phyloP scores from a whole-genome alignment of 2,329 filamentous ascomycete genomes.

The Hypoxylon sp. region DNA sequence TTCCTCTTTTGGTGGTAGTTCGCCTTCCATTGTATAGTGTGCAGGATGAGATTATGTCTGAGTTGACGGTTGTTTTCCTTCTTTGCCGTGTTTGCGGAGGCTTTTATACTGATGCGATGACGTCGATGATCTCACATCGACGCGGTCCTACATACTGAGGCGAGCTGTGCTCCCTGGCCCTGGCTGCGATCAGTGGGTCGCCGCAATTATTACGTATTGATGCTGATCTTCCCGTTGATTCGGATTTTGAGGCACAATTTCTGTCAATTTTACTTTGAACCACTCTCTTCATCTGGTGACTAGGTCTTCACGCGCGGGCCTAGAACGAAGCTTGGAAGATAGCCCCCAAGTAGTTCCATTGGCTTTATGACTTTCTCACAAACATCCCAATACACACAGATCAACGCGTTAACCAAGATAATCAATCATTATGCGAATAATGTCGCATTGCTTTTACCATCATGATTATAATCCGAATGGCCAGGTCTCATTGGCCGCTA shows the following conservation, averaged over 20 bases:
- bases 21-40: constrained; percentile 18
- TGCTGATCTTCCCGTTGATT: not conserved
- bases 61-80: not conserved
- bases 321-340: too few relatives aligned
- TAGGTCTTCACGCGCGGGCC: too few relatives aligned
- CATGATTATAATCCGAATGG: not conserved
- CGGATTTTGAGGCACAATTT: not conserved
- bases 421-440: too few relatives aligned
- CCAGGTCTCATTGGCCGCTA: not conserved
- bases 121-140: constrained; percentile 21
- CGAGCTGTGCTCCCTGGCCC: not conserved
- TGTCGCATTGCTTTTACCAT: too few relatives aligned
- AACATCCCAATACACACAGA: too few relatives aligned
- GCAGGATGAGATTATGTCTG: not conserved
- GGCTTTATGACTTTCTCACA: too few relatives aligned
- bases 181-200: not conserved
- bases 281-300: too few relatives aligned
- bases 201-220: constrained; percentile 8
- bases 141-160: not conserved
- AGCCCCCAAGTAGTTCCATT: too few relatives aligned
- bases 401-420: too few relatives aligned
- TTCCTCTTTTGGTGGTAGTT: constrained; percentile 40
- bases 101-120: constrained; percentile 1
- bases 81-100: not conserved
- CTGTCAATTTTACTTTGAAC: not conserved